Conservation (phyloP, 1,284 basidiomycete genomes). For the Sporisorium scitamineum region DNA sequence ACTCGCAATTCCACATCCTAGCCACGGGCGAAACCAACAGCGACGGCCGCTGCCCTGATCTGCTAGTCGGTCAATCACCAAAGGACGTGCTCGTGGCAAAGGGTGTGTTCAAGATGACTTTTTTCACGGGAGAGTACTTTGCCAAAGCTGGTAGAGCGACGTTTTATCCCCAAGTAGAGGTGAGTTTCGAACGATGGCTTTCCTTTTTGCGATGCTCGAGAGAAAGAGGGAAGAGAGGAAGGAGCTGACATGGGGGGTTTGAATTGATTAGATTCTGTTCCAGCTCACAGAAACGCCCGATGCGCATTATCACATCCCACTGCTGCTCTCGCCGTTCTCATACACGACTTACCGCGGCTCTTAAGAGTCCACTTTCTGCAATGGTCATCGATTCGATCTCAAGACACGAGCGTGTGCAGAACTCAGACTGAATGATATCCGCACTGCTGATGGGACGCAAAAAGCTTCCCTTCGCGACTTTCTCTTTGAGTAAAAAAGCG, state of each 20-base stretch:
- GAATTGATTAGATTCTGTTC: conserved; percentile 58
- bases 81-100: conserved; percentile 71
- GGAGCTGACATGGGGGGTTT: not conserved
- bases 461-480: not conserved
- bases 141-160: conserved; percentile 75
- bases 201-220: too few relatives aligned
- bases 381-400: not conserved
- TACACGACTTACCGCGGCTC: conserved; percentile 89
- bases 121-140: conserved; percentile 86
- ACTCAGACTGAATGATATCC: not conserved
- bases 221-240: too few relatives aligned
- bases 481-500: not conserved
- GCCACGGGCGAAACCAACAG: conserved; percentile 77
- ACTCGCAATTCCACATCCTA: conserved; percentile 34
- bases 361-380: conserved; percentile 16
- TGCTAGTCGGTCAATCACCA: conserved; percentile 74
- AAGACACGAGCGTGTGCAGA: not conserved
- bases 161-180: conserved; percentile 91
- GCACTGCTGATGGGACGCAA: not conserved
- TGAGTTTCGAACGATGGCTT: conserved; percentile 68
- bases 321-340: conserved; percentile 89
- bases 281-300: conserved; percentile 50
- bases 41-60: conserved; percentile 82
- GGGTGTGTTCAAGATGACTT: conserved; percentile 81
- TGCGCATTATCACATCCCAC: conserved; percentile 86